Evolutionary conservation across 352 stramenopile genomes (phyloP), one percentile per base, ranked within the genome.

Genomic region (Aphanomyces cochlioides): DNA sequence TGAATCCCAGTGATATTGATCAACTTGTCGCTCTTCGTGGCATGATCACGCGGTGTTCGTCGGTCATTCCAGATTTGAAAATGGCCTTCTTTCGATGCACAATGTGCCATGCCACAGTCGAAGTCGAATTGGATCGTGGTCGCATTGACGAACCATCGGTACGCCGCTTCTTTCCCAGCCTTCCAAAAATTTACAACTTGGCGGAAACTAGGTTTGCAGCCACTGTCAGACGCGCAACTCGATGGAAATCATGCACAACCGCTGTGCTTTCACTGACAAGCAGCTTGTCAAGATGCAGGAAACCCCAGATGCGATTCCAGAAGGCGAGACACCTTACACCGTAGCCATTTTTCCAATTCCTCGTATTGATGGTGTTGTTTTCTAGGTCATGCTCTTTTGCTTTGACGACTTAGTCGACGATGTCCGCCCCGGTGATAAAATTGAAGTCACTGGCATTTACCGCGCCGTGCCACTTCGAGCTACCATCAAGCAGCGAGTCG

Each of bases 401-500:
- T 99, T 99, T 77, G 97, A 99, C 74, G 96, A 99, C 72, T 84
- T 99, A 6, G 96, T 99, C 7, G 97, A 99, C 78, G 84, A 92
- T 15, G 96, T 99, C 39, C 87, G 97, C 39, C 97, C 98, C 4
- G 97, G 97, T 70, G 97, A 99, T 78, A 96, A 96, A 64, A 86
- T 98, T 39, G 85, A 96, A 69, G 90, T 99, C 17, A 99, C 97
- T 3, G 98, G 97, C 10, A 98, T 99, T 72, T 99, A 98, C 67
- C 87, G 96, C 10, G 98, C 97, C 12, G 92, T 99, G 64, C 91
- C 97, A 2, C 88, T 97, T 72, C 88, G 96, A 13, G 85, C 96
- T 0, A 98, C 97, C 72, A 96, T 95, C 0, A 93, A 95, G 21
- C 90, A 98, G 63, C 91, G 95, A 13, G 96, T 97, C 17, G 83